Evolutionary conservation across 1,139 yeast genomes (phyloP), one percentile per base, ranked within the genome.

Genomic region (Hyphopichia fennica): DNA sequence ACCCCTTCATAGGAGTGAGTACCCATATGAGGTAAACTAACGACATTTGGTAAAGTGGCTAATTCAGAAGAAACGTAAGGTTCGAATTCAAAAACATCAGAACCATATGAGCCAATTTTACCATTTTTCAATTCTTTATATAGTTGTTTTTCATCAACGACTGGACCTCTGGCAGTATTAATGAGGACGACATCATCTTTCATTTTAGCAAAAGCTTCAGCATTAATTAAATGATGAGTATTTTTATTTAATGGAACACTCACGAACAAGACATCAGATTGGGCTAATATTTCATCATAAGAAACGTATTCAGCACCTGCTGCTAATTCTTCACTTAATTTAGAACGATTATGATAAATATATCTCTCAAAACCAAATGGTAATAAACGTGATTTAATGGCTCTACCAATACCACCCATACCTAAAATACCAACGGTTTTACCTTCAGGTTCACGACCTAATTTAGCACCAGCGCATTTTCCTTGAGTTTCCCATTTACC

Each of bases 71-170:
- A 74, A 16, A 81, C 82, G 48, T 79, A 54, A 7, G 98, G 98
- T 66, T 91, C 97, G 50, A 75, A 67, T 58, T 88, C 96, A 63
- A 81, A 86, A 28, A 90, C 97, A 60, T 90, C 97, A 34, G 90
- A 63, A 14, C 93, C 96, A 49, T 83, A 87, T 11, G 84, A 67
- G 34, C 84, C 81, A 34, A 90, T 77, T 53, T 87, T 82, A 17
- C 95, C 95, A 1, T 72, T 61, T 52, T 84, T 79, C 53, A 90
- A 71, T 11, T 82, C 81, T 17, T 72, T 72, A 9, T 82, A 75
- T 45, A 90, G 63, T 7, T 83, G 84, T 10, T 62, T 54, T 54
- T 87, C 93, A 54, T 86, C 84, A 49, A 87, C 80, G 25, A 87
- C 81, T 13, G 86, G 84, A 27, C 91, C 91, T 55, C 91, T 73